Percentiles rank a stretch among this genome's conserved stretches.
Conservation (phyloP, 1,284 basidiomycete species). For the Fomes fomentarius region DNA sequence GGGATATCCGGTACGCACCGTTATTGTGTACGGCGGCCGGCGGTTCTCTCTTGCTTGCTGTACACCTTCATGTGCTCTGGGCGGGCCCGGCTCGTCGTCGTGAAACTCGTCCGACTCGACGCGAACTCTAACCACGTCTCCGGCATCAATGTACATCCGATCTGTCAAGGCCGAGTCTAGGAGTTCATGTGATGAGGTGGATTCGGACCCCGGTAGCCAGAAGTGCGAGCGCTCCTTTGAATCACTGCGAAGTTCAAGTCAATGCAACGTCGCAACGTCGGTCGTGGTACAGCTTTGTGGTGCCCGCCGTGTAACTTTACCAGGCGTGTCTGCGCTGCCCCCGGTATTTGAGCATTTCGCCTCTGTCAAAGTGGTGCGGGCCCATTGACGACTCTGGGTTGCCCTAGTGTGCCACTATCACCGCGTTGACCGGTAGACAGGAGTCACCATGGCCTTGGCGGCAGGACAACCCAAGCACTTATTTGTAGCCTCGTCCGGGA, state of each 20-base stretch:
- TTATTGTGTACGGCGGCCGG: constrained; percentile 75
- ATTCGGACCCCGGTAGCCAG: constrained; percentile 71
- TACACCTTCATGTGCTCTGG: constrained; percentile 72
- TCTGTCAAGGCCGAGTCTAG: constrained; percentile 69
- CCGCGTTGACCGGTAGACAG: no score
- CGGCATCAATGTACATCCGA: constrained; percentile 85
- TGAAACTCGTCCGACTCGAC: constrained; percentile 90
- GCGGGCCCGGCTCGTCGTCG: constrained; percentile 90
- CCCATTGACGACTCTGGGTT: no score
- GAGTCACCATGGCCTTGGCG: no score
- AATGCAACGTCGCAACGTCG: no score
- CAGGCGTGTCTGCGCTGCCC: no score
- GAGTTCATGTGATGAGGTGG: constrained; percentile 61
- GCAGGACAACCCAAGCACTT: no score
- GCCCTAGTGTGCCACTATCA: no score
- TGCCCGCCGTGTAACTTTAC: no score
- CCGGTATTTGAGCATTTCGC: no score
- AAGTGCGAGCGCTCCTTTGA: constrained; percentile 82
- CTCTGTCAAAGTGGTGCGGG: no score
- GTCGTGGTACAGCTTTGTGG: no score
- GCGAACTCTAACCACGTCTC: constrained; percentile 85
- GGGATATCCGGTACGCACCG: constrained; percentile 51
- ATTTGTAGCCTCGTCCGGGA: no score
- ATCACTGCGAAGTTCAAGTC: constrained; percentile 54
- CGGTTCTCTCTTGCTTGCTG: constrained; percentile 51